Base-by-base conservation (phyloP, 192 early-diverging fungal species). In the Thoreauomyces humboldtii region DNA sequence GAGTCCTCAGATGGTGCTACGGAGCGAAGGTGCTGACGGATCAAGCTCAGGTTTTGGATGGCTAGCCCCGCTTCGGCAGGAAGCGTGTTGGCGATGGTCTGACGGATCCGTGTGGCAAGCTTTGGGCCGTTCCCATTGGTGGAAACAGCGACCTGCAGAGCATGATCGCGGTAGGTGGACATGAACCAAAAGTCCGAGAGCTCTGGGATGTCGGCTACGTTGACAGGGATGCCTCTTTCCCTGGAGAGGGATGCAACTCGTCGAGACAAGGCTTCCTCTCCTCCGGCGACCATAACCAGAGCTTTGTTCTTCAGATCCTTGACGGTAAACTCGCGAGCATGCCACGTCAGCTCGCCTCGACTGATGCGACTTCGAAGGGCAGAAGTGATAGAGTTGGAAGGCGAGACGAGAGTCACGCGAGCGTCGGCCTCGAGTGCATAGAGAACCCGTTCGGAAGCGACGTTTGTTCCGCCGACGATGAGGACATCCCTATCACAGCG, bases 131-230 rank as follows among this genome's bases (percentile, higher is more conserved):
- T 88, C 0, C 91, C 92, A 35, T 87, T 90, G 2, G 92, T 93
- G 19, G 88, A 90, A 17, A 96, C 89, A 4, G 89, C 88, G 57
- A 96, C 85, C 67, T 96, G 93, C n/a, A 94, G 67, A 35, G 88
- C 87, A 55, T 88, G 84, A 53, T 93, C 89, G 21, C 90, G 76
- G 71, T 92, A 57, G 9, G 88, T 88, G 21, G 89, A 89, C 82
- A 89, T 91, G 76, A 94, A 90, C 73, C 88, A 92, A 72, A 94
- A 93, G 68, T 92, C 91, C 59, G 90, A 93, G 55, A 89, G 67
- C 1, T 86, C 85, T 19, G 91, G 86, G 15, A 88, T 82, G 63
- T 91, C 89, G 0, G 91, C 86, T 14, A 89, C 89, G 62, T 93
- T 92, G 33, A 93, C 89, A 3, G 92, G 92, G n/a, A 93, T 87